These are phyloP conservation scores for Malus fusca DNA, from an alignment of 306 rosid species.

Conservation along the genomic window DNA sequence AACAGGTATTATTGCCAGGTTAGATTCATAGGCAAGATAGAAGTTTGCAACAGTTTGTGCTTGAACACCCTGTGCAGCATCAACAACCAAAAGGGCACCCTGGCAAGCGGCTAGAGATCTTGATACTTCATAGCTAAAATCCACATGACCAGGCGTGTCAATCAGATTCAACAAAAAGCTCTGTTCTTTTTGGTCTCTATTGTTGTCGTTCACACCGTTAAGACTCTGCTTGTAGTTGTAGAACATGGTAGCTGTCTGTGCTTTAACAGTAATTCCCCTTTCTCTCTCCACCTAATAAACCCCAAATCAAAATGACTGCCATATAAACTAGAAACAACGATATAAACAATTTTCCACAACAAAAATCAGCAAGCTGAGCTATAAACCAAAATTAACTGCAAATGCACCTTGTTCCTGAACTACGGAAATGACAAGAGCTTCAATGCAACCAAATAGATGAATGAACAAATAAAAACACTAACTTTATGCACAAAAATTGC, in stretches of 20 bases:
- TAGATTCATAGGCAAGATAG: constrained; percentile 81
- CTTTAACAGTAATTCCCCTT: constrained; percentile 93
- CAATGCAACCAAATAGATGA: not conserved
- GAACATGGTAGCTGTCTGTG: constrained; percentile 97
- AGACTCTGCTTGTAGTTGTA: constrained; percentile 24
- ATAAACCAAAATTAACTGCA: not conserved
- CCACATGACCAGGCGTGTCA: constrained; percentile 94
- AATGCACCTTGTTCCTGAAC: not conserved
- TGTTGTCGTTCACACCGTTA: constrained; percentile 15
- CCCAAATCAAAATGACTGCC: constrained; percentile 14
- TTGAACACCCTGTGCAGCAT: constrained; percentile 95
- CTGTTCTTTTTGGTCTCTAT: constrained; percentile 26
- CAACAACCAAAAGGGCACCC: constrained; percentile 86
- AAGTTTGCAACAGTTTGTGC: constrained; percentile 94
- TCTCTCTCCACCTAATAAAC: constrained; percentile 78
- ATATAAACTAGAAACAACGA: not conserved
- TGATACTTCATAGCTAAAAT: constrained; percentile 87
- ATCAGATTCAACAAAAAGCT: constrained; percentile 62
- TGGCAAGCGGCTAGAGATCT: constrained; percentile 95
- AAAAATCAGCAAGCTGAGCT: not conserved
- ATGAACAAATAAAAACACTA: not conserved
- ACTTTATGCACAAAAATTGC: not conserved
- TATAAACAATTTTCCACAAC: not conserved
- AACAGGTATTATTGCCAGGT: constrained; percentile 63
- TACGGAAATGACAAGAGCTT: not conserved